Percentiles rank a stretch among this genome's conserved stretches.
These are phyloP conservation scores for Amaranthus palmeri DNA, from an alignment of 148 eudicot genomes.

Conservation along the genomic window DNA sequence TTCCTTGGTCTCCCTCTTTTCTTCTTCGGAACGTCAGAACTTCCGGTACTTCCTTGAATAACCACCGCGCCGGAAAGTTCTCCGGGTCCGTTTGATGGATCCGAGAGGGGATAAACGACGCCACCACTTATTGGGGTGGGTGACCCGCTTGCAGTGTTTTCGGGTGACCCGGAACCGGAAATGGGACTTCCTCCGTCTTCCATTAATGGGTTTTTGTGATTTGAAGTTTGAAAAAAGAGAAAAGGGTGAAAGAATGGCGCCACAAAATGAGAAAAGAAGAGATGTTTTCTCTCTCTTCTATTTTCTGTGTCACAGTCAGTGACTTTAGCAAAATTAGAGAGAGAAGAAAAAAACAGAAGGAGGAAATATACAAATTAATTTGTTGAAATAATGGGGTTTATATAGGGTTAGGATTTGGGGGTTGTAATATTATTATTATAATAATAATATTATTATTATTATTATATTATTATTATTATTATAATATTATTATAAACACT, in stretches of 20 bases:
- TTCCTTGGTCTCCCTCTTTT: slow-evolving; percentile 66
- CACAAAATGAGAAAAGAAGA: slow-evolving; percentile 10
- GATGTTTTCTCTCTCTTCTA: background rate
- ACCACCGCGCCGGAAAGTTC: background rate
- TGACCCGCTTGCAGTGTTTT: slow-evolving; percentile 36
- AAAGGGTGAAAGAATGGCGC: slow-evolving; percentile 20
- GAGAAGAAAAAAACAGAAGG: too few species aligned
- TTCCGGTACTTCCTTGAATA: slow-evolving; percentile 19
- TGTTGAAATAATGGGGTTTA: too few species aligned
- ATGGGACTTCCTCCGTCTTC: slow-evolving; percentile 45
- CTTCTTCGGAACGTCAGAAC: slow-evolving; percentile 21
- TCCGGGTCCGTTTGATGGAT: background rate
- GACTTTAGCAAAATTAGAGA: too few species aligned
- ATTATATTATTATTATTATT: too few species aligned
- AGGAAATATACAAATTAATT: too few species aligned
- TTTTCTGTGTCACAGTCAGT: background rate
- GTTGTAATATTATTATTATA: too few species aligned
- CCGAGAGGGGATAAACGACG: background rate
- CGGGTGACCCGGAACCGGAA: slow-evolving; percentile 54
- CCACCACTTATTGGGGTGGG: slow-evolving; percentile 30
- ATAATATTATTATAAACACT: too few species aligned
- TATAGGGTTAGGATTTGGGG: too few species aligned
- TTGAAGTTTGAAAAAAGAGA: slow-evolving; percentile 18
- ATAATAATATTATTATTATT: too few species aligned
- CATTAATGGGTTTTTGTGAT: slow-evolving; percentile 22